These are phyloP conservation scores for Penicillium turbatum DNA, from an alignment of 495 filamentous ascomycete species.

Conservation along the genomic window DNA sequence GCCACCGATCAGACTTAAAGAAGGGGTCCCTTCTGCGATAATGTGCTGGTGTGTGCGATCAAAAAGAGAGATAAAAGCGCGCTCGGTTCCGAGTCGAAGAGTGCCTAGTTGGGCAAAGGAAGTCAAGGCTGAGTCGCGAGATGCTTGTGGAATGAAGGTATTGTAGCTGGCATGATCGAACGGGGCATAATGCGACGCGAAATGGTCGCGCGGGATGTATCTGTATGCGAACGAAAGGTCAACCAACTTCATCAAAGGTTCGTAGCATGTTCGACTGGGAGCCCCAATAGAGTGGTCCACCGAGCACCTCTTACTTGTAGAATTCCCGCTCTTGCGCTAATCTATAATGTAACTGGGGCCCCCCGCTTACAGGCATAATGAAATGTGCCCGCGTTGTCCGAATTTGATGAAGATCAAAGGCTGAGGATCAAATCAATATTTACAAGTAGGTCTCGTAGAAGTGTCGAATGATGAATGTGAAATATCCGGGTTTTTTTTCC, in stretches of 20 bases:
- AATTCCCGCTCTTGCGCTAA: constrained; percentile 12
- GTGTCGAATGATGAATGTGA: no score
- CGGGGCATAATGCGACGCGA: constrained; percentile 17
- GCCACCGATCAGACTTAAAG: constrained; percentile 37
- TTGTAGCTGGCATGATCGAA: constrained; percentile 13
- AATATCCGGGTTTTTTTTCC: no score
- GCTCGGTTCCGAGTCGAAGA: constrained; percentile 46
- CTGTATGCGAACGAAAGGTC: constrained; percentile 3
- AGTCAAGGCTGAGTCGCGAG: constrained; percentile 53
- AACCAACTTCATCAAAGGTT: background rate
- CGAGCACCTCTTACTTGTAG: constrained; percentile 1
- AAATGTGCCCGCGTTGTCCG: no score
- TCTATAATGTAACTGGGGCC: background rate
- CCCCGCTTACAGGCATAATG: no score
- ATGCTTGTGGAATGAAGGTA: constrained; percentile 20
- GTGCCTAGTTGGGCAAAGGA: constrained; percentile 58
- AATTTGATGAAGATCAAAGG: no score
- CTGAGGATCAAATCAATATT: no score
- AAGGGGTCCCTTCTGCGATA: constrained; percentile 55
- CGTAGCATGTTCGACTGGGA: no score
- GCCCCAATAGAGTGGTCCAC: no score
- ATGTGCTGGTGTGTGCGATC: constrained; percentile 53
- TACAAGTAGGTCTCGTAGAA: no score
- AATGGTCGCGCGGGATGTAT: constrained; percentile 16
- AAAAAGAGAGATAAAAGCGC: constrained; percentile 55